These are phyloP conservation scores for Sporothrix brasiliensis DNA, from an alignment of 2,329 filamentous ascomycete species.

Conservation along the genomic window DNA sequence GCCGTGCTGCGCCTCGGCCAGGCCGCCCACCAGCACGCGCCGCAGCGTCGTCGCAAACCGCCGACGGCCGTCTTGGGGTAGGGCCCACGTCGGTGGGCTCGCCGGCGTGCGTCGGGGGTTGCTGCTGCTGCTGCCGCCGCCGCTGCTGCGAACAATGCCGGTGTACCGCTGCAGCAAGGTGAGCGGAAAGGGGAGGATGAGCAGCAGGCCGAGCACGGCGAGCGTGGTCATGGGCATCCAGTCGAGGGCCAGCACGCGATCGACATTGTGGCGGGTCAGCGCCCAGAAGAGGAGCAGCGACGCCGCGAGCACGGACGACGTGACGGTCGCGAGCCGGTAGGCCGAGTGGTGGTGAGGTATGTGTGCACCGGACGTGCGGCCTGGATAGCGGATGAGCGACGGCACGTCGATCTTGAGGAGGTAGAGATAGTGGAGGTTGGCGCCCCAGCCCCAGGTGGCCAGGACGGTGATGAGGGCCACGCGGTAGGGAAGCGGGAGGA, in stretches of 20 bases:
- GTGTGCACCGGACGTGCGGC: conserved; percentile 69
- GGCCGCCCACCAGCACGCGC: conserved; percentile 79
- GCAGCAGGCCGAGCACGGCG: conserved; percentile 67
- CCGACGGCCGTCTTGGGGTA: conserved; percentile 70
- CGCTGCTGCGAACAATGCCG: neutral
- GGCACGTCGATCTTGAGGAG: conserved; percentile 83
- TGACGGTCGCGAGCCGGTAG: conserved; percentile 79
- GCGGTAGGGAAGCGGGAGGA: conserved; percentile 86
- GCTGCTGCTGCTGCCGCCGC: neutral
- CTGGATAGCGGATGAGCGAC: conserved; percentile 81
- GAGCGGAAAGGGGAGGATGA: conserved; percentile 62
- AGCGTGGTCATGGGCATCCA: conserved; percentile 87
- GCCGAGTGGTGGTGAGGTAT: conserved; percentile 76
- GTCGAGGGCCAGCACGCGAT: conserved; percentile 75
- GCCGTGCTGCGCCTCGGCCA: conserved; percentile 83
- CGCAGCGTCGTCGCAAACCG: conserved; percentile 75
- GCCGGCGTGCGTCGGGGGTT: neutral
- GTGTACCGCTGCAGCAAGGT: conserved; percentile 54
- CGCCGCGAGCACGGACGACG: conserved; percentile 69
- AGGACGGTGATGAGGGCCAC: conserved; percentile 78
- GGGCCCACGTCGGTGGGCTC: conserved; percentile 18
- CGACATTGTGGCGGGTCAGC: conserved; percentile 69
- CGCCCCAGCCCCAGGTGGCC: conserved; percentile 95
- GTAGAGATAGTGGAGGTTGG: conserved; percentile 86
- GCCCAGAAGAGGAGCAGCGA: conserved; percentile 84